These are phyloP conservation scores for Aspergillus olivimuriae DNA, from an alignment of 495 filamentous ascomycete genomes.

Conservation along the genomic window DNA sequence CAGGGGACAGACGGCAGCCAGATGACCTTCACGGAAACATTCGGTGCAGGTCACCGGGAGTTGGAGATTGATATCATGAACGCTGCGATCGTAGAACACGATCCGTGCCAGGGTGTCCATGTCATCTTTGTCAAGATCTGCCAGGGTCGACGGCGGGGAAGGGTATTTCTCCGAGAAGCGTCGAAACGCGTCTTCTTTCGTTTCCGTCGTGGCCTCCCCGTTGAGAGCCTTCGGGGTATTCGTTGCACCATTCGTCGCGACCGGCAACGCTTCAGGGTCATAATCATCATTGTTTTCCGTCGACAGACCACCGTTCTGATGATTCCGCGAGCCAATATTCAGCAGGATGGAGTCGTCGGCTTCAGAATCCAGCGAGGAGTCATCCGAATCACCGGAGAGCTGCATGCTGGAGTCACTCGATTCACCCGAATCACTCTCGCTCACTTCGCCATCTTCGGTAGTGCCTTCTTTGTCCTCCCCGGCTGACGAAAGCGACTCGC, in stretches of 20 bases:
- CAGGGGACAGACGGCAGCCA: slow-evolving; percentile 36
- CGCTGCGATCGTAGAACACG: slow-evolving; percentile 51
- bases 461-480: slow-evolving; percentile 6
- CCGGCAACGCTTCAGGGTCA: slow-evolving; percentile 17
- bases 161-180: slow-evolving; percentile 32
- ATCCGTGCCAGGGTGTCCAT: slow-evolving; percentile 33
- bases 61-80: slow-evolving; percentile 58
- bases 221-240: too few species aligned
- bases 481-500: slow-evolving; percentile 26
- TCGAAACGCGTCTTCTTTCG: slow-evolving; percentile 35
- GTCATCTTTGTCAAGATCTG: slow-evolving; percentile 38
- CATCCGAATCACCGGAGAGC: slow-evolving; percentile 30
- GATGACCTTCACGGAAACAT: slow-evolving; percentile 41
- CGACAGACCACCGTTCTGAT: slow-evolving; percentile 9
- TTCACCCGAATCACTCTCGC: slow-evolving; percentile 22
- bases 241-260: too few species aligned
- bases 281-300: slow-evolving; percentile 17
- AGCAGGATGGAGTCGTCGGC: slow-evolving; percentile 39
- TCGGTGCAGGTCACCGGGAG: slow-evolving; percentile 51
- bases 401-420: slow-evolving; percentile 9
- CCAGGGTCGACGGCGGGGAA: slow-evolving; percentile 28
- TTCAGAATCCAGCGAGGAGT: slow-evolving; percentile 31
- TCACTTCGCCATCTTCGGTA: slow-evolving; percentile 13
- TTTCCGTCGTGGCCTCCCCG: too few species aligned
- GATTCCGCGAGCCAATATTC: slow-evolving; percentile 29